A percentile compares a stretch with the other conserved stretches of the same genome.
Evolutionary conservation across 1,284 basidiomycete species (phyloP).

Genomic region (Limonomyces culmigenus): DNA sequence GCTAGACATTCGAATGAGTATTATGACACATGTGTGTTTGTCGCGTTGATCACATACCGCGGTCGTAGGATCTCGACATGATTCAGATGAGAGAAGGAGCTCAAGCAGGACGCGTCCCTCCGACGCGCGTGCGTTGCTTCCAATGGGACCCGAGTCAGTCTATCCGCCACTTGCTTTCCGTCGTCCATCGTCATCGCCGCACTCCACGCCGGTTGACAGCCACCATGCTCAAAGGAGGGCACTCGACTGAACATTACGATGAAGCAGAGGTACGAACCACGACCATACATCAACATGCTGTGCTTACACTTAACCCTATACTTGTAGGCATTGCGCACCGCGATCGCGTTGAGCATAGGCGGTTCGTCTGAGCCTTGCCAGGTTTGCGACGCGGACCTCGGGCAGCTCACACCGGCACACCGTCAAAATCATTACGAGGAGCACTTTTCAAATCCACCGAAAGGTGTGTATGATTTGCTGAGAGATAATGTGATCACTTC

Average conservation of each 20-base stretch:
- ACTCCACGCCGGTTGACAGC: neutral
- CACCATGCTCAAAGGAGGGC: neutral
- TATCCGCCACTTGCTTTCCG: neutral
- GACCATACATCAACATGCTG: no score
- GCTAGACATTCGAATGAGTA: no score
- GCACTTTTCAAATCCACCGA: no score
- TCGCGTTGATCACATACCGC: no score
- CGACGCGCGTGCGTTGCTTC: neutral
- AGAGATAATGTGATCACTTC: no score
- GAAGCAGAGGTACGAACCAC: no score
- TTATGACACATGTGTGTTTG: no score
- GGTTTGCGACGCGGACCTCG: conserved; percentile 27
- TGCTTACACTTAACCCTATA: no score
- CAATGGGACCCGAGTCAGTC: neutral
- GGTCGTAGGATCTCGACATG: conserved; percentile 70
- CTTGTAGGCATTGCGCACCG: no score
- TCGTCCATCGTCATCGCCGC: neutral
- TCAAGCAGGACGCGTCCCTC: neutral
- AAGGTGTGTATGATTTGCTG: no score
- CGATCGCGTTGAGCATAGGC: neutral
- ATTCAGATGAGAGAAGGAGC: conserved; percentile 6
- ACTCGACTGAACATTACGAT: neutral
- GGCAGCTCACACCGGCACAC: conserved; percentile 15
- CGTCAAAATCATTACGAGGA: conserved; percentile 30
- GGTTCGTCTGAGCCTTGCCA: conserved; percentile 20